phyloP scores from a whole-genome alignment of 106 monocot species.

The Acanthochlamys bracteata region DNA sequence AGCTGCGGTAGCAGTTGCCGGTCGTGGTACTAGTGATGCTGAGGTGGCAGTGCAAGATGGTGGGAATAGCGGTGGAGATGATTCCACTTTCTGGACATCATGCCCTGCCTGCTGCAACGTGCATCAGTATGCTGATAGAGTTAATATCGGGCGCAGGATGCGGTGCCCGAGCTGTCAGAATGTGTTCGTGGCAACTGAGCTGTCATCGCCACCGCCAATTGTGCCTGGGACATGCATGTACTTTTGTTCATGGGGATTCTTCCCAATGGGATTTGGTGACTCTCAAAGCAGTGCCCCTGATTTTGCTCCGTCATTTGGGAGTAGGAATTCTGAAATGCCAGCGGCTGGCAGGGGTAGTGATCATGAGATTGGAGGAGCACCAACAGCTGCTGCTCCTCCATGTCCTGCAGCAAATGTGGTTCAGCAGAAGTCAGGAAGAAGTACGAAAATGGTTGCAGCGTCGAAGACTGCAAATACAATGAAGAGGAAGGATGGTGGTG shows the following conservation, averaged over 20 bases:
- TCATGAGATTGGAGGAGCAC: not conserved
- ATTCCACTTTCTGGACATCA: no score
- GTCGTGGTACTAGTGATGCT: no score
- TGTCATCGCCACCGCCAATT: constrained; percentile 37
- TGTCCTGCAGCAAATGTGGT: not conserved
- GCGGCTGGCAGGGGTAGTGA: no score
- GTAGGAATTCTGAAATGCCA: no score
- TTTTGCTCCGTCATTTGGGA: not conserved
- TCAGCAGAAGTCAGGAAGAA: not conserved
- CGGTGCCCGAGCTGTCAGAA: constrained; percentile 45
- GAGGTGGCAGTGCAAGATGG: no score
- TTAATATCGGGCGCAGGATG: constrained; percentile 22
- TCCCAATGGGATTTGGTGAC: constrained; percentile 23
- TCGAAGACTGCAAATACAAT: not conserved
- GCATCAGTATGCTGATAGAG: no score
- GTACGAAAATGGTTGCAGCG: not conserved
- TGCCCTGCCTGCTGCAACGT: no score
- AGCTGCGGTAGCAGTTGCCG: no score
- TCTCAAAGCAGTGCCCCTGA: not conserved
- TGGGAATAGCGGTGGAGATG: no score
- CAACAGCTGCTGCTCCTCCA: no score
- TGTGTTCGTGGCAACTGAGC: constrained; percentile 40
- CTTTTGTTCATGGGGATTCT: constrained; percentile 72
- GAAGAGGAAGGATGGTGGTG: not conserved
- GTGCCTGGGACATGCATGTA: constrained; percentile 67